Conservation (phyloP, 1,139 yeast species). For the Blastobotrys persicus region DNA sequence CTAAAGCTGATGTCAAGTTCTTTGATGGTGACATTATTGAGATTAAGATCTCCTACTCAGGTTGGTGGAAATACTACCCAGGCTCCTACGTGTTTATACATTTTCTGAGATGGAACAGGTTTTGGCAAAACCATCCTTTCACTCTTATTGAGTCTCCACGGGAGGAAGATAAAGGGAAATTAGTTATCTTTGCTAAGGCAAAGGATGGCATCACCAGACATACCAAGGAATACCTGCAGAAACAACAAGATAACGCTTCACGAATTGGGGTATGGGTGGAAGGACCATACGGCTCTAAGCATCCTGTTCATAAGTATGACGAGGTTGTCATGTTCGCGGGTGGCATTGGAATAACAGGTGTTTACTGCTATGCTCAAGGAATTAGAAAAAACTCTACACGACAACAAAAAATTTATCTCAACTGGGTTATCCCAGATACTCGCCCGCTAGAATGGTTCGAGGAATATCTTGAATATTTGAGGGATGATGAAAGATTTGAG, state of each 20-base stretch:
- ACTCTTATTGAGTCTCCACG: conserved; percentile 42
- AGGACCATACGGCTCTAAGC: conserved; percentile 55
- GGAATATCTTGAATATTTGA: conserved; percentile 41
- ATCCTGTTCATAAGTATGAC: conserved; percentile 51
- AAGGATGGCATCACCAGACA: conserved; percentile 23
- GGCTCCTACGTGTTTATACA: conserved; percentile 62
- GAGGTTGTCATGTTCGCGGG: conserved; percentile 54
- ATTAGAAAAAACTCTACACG: conserved; percentile 14
- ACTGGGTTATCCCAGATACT: conserved; percentile 53
- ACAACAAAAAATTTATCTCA: conserved; percentile 33
- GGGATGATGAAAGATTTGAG: conserved; percentile 12
- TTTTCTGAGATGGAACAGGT: conserved; percentile 42
- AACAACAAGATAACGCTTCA: conserved; percentile 2
- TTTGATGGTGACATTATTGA: conserved; percentile 32
- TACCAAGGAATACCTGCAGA: conserved; percentile 3
- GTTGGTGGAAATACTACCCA: conserved; percentile 46
- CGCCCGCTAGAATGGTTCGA: conserved; percentile 50
- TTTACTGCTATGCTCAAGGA: conserved; percentile 30
- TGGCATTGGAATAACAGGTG: conserved; percentile 68
- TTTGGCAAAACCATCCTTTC: conserved; percentile 67
- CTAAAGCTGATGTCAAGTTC: conserved; percentile 39
- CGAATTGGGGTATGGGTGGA: conserved; percentile 44
- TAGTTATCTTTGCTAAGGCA: conserved; percentile 18
- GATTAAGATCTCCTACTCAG: conserved; percentile 27
- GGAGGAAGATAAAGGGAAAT: conserved; percentile 16